Evolutionary conservation across 1,139 yeast genomes (phyloP).

Genomic region (Neolecta irregularis): DNA sequence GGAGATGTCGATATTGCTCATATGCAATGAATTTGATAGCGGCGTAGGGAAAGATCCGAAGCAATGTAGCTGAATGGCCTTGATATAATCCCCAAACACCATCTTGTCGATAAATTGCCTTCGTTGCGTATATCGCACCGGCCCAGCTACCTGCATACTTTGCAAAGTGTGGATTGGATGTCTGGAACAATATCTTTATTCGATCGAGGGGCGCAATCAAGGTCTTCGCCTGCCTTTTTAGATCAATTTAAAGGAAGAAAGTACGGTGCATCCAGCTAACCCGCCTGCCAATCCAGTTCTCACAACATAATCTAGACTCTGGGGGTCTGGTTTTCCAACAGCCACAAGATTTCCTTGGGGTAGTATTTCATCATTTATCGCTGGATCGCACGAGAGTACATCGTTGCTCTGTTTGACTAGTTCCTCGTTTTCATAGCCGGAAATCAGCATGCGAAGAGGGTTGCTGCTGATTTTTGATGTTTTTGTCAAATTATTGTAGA

Average conservation of each 20-base stretch:
- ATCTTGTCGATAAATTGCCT: constrained; percentile 47
- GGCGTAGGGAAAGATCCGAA: constrained; percentile 91
- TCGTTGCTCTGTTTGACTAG: too few relatives aligned
- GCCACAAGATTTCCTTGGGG: too few relatives aligned
- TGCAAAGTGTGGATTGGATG: constrained; percentile 76
- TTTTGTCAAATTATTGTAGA: too few relatives aligned
- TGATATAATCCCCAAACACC: constrained; percentile 79
- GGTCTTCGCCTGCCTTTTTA: constrained; percentile 49
- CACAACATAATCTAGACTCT: constrained; percentile 49
- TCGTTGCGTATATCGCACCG: constrained; percentile 63
- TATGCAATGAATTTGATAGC: constrained; percentile 95
- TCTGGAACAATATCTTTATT: constrained; percentile 85
- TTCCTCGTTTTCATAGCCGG: too few relatives aligned
- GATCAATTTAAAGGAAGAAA: background rate
- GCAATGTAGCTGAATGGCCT: constrained; percentile 85
- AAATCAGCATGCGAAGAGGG: too few relatives aligned
- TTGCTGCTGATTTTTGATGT: too few relatives aligned
- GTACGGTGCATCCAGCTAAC: constrained; percentile 64
- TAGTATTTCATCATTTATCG: too few relatives aligned
- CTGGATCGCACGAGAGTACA: too few relatives aligned
- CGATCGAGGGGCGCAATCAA: constrained; percentile 90
- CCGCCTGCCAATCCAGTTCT: constrained; percentile 92
- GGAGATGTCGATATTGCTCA: constrained; percentile 68
- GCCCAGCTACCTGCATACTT: constrained; percentile 65
- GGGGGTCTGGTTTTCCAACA: too few relatives aligned